phyloP scores from a whole-genome alignment of 2,329 filamentous ascomycete species.

The Fragosphaeria purpurea region DNA sequence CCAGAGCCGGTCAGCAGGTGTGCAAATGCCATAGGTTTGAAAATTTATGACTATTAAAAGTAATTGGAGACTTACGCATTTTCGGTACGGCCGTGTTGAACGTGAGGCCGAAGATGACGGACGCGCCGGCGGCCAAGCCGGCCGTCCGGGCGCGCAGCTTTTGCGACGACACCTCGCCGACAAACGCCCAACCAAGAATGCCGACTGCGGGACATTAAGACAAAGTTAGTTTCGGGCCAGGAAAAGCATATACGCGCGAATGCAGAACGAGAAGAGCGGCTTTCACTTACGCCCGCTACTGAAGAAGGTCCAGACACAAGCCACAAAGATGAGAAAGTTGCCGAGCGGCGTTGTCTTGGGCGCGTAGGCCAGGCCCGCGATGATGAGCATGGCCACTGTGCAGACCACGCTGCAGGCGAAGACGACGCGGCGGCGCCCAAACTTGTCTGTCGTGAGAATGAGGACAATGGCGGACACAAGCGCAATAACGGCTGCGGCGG shows the following conservation, averaged over 20 bases:
- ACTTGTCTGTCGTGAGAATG: conserved; percentile 8
- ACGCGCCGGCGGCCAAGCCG: conserved; percentile 12
- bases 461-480: conserved; percentile 8
- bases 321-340: conserved; percentile 13
- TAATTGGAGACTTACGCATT: conserved; percentile 8
- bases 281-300: neutral
- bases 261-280: too few species aligned
- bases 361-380: conserved; percentile 11
- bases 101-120: conserved; percentile 15
- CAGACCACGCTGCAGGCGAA: conserved; percentile 7
- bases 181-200: conserved; percentile 13
- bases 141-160: conserved; percentile 15
- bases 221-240: too few species aligned
- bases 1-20: too few species aligned
- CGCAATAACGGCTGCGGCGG: conserved; percentile 7
- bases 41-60: too few species aligned
- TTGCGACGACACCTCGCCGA: conserved; percentile 16
- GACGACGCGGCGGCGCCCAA: conserved; percentile 12
- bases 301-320: conserved; percentile 14
- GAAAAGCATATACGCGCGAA: too few species aligned
- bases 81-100: conserved; percentile 15
- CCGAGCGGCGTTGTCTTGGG: conserved; percentile 7
- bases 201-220: neutral
- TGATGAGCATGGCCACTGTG: conserved; percentile 7
- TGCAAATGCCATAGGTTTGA: too few species aligned